Evolutionary conservation across 768 basidiomycete genomes (phyloP).

Genomic region (Naganishia kalamii): DNA sequence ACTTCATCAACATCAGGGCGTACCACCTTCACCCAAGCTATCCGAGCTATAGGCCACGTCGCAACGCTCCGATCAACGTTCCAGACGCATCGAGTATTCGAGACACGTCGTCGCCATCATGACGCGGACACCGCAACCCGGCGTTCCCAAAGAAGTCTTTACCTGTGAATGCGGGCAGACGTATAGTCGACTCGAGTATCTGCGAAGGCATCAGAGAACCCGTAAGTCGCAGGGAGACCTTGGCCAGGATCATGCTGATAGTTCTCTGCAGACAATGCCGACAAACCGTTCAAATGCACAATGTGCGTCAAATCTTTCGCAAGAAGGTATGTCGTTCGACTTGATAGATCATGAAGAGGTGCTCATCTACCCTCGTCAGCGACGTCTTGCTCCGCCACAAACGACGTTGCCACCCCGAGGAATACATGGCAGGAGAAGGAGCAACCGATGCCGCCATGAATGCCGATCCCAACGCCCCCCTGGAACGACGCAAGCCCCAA

Average conservation of each 20-base stretch:
- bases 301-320: conserved; percentile 47
- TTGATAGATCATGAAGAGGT: background rate
- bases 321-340: conserved; percentile 37
- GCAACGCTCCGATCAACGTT: too few relatives aligned
- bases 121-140: conserved; percentile 13
- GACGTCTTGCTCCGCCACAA: conserved; percentile 48
- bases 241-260: background rate
- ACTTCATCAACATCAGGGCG: background rate
- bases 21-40: too few relatives aligned
- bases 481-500: conserved; percentile 17
- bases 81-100: background rate
- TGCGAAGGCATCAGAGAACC: conserved; percentile 47
- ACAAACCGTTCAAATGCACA: conserved; percentile 46
- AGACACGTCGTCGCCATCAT: background rate
- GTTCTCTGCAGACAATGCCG: conserved; percentile 42
- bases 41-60: too few relatives aligned
- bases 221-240: conserved; percentile 31
- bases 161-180: conserved; percentile 28
- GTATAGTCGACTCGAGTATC: conserved; percentile 48
- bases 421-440: conserved; percentile 10
- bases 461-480: conserved; percentile 36
- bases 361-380: conserved; percentile 27
- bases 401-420: conserved; percentile 43
- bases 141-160: conserved; percentile 12
- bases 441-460: conserved; percentile 33